Conservation (phyloP, 2,329 filamentous ascomycete species). For the Cladophialophora carrionii region DNA sequence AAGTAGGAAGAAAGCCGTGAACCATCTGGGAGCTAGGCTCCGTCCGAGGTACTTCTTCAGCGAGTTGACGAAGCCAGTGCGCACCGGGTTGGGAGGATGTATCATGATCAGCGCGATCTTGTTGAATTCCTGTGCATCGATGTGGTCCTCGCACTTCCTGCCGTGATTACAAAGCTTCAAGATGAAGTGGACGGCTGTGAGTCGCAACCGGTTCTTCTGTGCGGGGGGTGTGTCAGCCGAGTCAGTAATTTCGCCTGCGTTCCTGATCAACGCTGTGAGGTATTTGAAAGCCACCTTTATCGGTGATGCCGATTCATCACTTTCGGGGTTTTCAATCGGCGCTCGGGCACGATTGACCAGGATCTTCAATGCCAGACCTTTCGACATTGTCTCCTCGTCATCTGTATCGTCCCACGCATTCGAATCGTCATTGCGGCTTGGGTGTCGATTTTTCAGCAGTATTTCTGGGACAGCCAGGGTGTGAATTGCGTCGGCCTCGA, state of each 20-base stretch:
- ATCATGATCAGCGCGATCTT: constrained; percentile 78
- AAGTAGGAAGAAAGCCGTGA: constrained; percentile 84
- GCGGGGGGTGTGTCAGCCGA: constrained; percentile 72
- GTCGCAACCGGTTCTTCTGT: constrained; percentile 78
- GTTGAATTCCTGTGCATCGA: constrained; percentile 77
- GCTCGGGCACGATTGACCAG: constrained; percentile 83
- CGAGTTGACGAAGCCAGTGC: constrained; percentile 77
- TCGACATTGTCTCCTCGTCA: constrained; percentile 81
- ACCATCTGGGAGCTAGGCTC: constrained; percentile 75
- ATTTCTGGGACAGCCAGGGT: constrained; percentile 76
- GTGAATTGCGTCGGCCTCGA: constrained; percentile 74
- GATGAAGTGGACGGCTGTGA: constrained; percentile 77
- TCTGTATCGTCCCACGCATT: constrained; percentile 70
- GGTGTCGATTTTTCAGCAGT: constrained; percentile 65
- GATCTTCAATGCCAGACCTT: constrained; percentile 80
- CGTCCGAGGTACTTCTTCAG: constrained; percentile 88
- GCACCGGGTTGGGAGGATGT: constrained; percentile 73
- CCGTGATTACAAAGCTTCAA: constrained; percentile 82
- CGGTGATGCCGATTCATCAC: constrained; percentile 50
- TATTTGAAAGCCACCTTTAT: constrained; percentile 75
- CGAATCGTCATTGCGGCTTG: constrained; percentile 56
- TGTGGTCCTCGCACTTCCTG: constrained; percentile 70
- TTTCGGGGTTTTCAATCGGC: constrained; percentile 56
- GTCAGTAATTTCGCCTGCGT: constrained; percentile 79
- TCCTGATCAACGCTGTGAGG: constrained; percentile 73